A percentile compares a stretch with the other conserved stretches of the same genome.
Conservation (phyloP, 2,329 filamentous ascomycete genomes). For the Penicillium sp. region DNA sequence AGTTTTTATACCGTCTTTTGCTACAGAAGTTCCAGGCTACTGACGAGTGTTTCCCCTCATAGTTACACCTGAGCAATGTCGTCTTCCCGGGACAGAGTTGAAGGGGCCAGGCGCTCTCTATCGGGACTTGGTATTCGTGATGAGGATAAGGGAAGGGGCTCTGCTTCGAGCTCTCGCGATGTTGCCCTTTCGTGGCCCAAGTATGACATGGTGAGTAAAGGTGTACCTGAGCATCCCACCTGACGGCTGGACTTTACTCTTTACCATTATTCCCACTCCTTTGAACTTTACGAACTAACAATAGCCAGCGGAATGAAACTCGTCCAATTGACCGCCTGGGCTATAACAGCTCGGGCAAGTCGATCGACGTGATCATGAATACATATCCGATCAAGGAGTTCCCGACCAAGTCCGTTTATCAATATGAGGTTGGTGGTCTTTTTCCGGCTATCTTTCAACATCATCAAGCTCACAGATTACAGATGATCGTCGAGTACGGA, state of each 20-base stretch:
- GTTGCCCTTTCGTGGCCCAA: too few species aligned
- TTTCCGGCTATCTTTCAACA: background rate
- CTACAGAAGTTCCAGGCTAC: too few species aligned
- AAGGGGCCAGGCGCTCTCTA: too few species aligned
- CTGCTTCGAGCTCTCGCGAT: too few species aligned
- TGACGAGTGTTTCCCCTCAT: too few species aligned
- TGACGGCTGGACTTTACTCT: background rate
- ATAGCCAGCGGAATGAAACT: background rate
- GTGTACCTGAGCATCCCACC: background rate
- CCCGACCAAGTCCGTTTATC: slow-evolving; percentile 64
- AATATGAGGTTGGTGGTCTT: slow-evolving; percentile 73
- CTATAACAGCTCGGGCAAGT: slow-evolving; percentile 61
- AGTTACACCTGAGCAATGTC: too few species aligned
- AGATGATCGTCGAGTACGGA: slow-evolving; percentile 42
- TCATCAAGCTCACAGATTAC: slow-evolving; percentile 13
- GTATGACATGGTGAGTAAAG: background rate
- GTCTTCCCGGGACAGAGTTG: too few species aligned
- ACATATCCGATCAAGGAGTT: slow-evolving; percentile 67
- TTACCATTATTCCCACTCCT: background rate
- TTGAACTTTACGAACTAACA: background rate
- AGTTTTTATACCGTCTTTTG: too few species aligned
- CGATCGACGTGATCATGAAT: slow-evolving; percentile 64
- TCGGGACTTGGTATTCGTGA: too few species aligned
- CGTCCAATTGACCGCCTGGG: background rate
- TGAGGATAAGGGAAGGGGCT: too few species aligned